Evolutionary conservation across 2,329 filamentous ascomycete species (phyloP).

Genomic region (Nigrograna mackinnonii): DNA sequence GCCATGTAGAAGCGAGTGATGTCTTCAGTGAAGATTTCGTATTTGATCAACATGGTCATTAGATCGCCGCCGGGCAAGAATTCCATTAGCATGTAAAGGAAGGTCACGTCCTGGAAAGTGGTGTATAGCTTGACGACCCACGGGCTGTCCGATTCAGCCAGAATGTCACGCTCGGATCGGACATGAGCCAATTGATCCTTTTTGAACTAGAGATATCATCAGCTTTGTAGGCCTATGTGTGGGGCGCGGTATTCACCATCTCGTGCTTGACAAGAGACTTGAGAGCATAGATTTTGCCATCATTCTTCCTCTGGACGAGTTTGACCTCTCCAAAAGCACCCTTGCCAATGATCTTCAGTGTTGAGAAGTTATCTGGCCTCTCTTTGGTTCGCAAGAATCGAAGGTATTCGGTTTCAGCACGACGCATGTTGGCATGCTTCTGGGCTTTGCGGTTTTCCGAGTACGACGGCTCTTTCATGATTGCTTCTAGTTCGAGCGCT

Average conservation of each 20-base stretch:
- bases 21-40: slow-evolving; percentile 98
- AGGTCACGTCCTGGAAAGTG: slow-evolving; percentile 95
- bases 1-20: slow-evolving; percentile 99
- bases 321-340: slow-evolving; percentile 98
- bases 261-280: slow-evolving; percentile 98
- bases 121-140: slow-evolving; percentile 99
- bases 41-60: slow-evolving; percentile 99
- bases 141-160: slow-evolving; percentile 98
- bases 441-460: slow-evolving; percentile 78
- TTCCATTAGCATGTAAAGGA: slow-evolving; percentile 99
- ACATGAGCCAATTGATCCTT: slow-evolving; percentile 98
- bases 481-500: slow-evolving; percentile 88
- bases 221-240: not conserved
- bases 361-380: slow-evolving; percentile 91
- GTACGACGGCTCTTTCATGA: slow-evolving; percentile 76
- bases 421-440: slow-evolving; percentile 81
- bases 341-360: slow-evolving; percentile 98
- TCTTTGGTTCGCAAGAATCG: slow-evolving; percentile 94
- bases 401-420: slow-evolving; percentile 89
- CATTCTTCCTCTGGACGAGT: slow-evolving; percentile 92
- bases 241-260: slow-evolving; percentile 63
- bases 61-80: slow-evolving; percentile 96
- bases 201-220: slow-evolving; percentile 68
- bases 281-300: slow-evolving; percentile 96
- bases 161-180: slow-evolving; percentile 93